Evolutionary conservation across 306 rosid genomes (phyloP), one percentile per base, ranked within the genome.

Genomic region (Cercis canadensis): DNA sequence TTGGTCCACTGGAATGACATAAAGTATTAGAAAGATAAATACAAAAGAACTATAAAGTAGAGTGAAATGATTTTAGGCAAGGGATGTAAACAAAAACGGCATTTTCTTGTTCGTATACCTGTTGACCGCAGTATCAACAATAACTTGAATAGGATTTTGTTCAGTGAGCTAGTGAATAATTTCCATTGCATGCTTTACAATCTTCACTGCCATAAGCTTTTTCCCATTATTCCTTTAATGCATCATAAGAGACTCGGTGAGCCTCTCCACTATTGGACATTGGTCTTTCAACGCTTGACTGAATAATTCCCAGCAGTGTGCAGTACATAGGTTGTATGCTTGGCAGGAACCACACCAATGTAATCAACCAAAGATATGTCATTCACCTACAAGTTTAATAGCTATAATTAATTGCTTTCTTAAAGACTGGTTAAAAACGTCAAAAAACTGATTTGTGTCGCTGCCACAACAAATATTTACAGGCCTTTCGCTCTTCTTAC

Each of bases 1-100:
- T 70, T 66, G 88, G 88, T 5, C 88, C 88, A 75, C 88, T 84
- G 83, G 46, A 14, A 19, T 39, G 7, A 55, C 14, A 57, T 9
- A 32, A 16, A 16, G 19, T 11, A 57, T 3, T 15, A 14, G 46
- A 18, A 33, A 6, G 7, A 8, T 3, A 24, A 58, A 7, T 11
- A 24, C 52, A 57, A 18, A 16, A 43, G 13, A 9, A 7, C 43
- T n/a, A 16, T 19, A 43, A 58, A 24, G 52, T 9, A 37, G 7
- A 13, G 33, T 19, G 36, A 36, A 16, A 56, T 32, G 12, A 34
- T 12, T 17, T 24, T 0, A 9, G 13, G 69, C 33, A 2, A 24
- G 45, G 8, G 53, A 5, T 39, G 36, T 1, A 34, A n/a, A 8
- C 19, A 19, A 29, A 29, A 11, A 6, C 2, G 11, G 13, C 12